These are phyloP conservation scores for Cercospora sp. DNA, from an alignment of 2,329 filamentous ascomycete species.

Conservation along the genomic window DNA sequence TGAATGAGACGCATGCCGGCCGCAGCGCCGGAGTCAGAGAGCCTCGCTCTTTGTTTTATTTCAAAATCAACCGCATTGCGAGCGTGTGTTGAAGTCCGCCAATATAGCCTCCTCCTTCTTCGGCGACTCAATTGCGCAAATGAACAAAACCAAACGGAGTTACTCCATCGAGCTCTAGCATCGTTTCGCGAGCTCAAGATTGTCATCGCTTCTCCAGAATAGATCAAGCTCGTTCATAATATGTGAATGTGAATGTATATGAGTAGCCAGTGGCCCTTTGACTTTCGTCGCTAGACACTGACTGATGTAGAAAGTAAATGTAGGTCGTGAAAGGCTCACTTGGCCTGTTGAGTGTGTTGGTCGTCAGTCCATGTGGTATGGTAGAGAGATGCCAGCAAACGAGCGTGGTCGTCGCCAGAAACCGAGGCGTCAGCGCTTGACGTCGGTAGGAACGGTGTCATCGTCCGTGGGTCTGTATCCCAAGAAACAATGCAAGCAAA, in stretches of 20 bases:
- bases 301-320: slow-evolving; percentile 7
- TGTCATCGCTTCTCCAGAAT: slow-evolving; percentile 33
- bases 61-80: slow-evolving; percentile 6
- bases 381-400: slow-evolving; percentile 14
- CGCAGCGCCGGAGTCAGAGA: slow-evolving; percentile 18
- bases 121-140: slow-evolving; percentile 9
- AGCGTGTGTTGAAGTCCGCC: slow-evolving; percentile 27
- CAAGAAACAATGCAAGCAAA: slow-evolving; percentile 14
- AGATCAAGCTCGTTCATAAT: slow-evolving; percentile 22
- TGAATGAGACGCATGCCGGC: slow-evolving; percentile 23
- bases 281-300: slow-evolving; percentile 22
- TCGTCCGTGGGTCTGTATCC: slow-evolving; percentile 21
- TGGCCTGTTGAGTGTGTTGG: slow-evolving; percentile 10
- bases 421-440: slow-evolving; percentile 40
- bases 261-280: slow-evolving; percentile 9
- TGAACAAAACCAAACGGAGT: slow-evolving; percentile 19
- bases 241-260: slow-evolving; percentile 7
- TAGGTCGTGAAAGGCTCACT: slow-evolving; percentile 14
- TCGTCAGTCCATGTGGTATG: slow-evolving; percentile 12
- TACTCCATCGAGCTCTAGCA: slow-evolving; percentile 36
- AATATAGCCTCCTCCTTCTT: slow-evolving; percentile 18
- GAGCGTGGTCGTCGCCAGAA: slow-evolving; percentile 33
- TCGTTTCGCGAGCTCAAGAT: slow-evolving; percentile 36
- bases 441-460: slow-evolving; percentile 20
- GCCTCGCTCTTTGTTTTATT: neutral